A percentile compares a stretch with the other conserved stretches of the same genome.
Conservation (phyloP, 2,329 filamentous ascomycete genomes). For the Aspergillus sp. region DNA sequence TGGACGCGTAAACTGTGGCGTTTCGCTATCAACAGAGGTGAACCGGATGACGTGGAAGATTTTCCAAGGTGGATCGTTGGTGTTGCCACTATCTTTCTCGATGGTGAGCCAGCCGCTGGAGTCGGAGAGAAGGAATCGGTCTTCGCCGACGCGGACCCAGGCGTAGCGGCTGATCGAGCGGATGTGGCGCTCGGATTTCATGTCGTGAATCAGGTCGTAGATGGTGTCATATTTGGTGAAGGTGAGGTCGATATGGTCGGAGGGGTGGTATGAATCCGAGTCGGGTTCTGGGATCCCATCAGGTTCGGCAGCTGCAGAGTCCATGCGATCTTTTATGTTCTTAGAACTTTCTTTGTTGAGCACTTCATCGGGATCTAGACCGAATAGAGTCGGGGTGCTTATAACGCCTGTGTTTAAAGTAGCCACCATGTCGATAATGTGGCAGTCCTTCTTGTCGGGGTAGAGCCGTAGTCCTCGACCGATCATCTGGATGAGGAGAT, state of each 20-base stretch:
- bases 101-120: constrained; percentile 62
- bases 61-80: constrained; percentile 21
- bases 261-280: not conserved
- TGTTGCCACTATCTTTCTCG: constrained; percentile 25
- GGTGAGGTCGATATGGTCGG: constrained; percentile 55
- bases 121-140: constrained; percentile 70
- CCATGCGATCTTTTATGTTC: constrained; percentile 55
- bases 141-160: constrained; percentile 77
- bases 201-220: constrained; percentile 85
- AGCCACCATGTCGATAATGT: constrained; percentile 94
- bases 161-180: constrained; percentile 70
- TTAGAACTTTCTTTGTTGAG: constrained; percentile 54
- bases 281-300: constrained; percentile 8
- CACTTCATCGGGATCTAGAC: constrained; percentile 79
- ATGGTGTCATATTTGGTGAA: constrained; percentile 92
- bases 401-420: constrained; percentile 80
- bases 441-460: constrained; percentile 80
- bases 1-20: constrained; percentile 65
- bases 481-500: constrained; percentile 96
- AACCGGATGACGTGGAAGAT: constrained; percentile 36
- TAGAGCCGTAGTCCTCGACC: constrained; percentile 86
- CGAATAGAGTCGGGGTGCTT: constrained; percentile 88
- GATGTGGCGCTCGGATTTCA: constrained; percentile 74
- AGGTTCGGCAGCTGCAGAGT: constrained; percentile 49
- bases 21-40: constrained; percentile 26